Evolutionary conservation across 495 filamentous ascomycete genomes (phyloP).

Genomic region (Podospora sp.): DNA sequence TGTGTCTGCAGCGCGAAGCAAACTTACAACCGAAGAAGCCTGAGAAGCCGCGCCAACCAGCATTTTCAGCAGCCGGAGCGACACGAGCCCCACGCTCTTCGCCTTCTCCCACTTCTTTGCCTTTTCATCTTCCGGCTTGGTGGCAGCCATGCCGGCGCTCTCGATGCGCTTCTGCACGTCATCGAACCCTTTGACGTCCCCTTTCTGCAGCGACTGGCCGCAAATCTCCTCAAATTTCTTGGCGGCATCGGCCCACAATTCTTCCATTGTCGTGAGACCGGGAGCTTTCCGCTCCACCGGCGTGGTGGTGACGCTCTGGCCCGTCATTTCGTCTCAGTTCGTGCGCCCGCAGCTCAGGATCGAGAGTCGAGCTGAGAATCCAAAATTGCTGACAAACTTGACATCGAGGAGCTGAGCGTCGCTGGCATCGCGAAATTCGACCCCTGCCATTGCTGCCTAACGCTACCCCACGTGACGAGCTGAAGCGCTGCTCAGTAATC

Average conservation of each 20-base stretch:
- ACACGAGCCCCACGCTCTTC: slow-evolving; percentile 20
- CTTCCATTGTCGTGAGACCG: background rate
- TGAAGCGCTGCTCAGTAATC: no score
- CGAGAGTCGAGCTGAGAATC: background rate
- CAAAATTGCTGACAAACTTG: background rate
- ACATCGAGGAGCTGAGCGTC: no score
- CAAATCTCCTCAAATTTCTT: slow-evolving; percentile 19
- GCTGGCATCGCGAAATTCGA: no score
- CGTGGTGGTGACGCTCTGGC: background rate
- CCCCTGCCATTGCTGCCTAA: no score
- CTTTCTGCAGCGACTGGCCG: slow-evolving; percentile 17
- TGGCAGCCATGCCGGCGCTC: background rate
- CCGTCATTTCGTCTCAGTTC: background rate
- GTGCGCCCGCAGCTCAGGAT: background rate
- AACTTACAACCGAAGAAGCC: slow-evolving; percentile 16
- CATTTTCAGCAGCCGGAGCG: slow-evolving; percentile 19
- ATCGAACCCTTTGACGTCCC: slow-evolving; percentile 20
- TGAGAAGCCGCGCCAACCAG: slow-evolving; percentile 21
- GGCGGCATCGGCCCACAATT: slow-evolving; percentile 20
- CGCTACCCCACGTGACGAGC: no score
- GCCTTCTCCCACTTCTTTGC: slow-evolving; percentile 20
- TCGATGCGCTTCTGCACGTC: slow-evolving; percentile 21
- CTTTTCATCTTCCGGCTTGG: background rate
- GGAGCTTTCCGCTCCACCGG: background rate
- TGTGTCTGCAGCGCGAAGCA: background rate